Base-by-base conservation (phyloP, 106 monocot genomes). In the Platanthera zijinensis region DNA sequence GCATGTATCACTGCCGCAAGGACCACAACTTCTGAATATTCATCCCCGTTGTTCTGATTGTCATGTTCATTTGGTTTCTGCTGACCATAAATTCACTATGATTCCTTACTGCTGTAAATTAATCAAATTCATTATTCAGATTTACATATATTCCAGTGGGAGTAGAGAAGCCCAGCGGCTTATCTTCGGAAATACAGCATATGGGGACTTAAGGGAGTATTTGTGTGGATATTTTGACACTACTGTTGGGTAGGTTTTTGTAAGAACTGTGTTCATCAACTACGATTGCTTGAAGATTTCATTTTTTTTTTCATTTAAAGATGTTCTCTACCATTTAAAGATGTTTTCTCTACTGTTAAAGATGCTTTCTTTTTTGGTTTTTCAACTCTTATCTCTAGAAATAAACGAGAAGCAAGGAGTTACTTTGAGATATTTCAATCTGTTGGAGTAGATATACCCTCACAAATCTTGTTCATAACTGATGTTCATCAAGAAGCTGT, bases 131-230 rank as follows among this genome's bases (percentile, higher is more conserved):
- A 48, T 69, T 53, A 57, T 87, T 63, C 74, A 97, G 96, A 86
- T 93, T 56, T 94, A 99, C 75, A 92, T 94, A 80, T 94, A 94
- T 82, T 99, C 99, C 77, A 99, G 99, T 78, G 99, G 99, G 47
- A 99, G 99, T 76, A 92, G 99, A 78, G 99, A 99, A 74, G 94
- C 99, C 21, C 99, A 99, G 72, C 85, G 92, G 75, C 99, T 94
- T 69, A 73, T 99, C 32, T 99, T 99, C 85, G 92, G 94, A 46
- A 88, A 99, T 75, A 99, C 94, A 71, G 50, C 78, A 25, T 75
- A 87, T 78, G 99, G 99, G 12, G 99, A 99, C 74, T 75, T 99
- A 81, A 88, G 99, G 52, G 85, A 86, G 62, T 90, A 87, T 81
- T 78, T 99, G 4, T 99, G 81, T 87, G 99, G 94, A 25, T 92